Conservation (phyloP, 768 basidiomycete species). For the Lepiota brunneoincarnata region DNA sequence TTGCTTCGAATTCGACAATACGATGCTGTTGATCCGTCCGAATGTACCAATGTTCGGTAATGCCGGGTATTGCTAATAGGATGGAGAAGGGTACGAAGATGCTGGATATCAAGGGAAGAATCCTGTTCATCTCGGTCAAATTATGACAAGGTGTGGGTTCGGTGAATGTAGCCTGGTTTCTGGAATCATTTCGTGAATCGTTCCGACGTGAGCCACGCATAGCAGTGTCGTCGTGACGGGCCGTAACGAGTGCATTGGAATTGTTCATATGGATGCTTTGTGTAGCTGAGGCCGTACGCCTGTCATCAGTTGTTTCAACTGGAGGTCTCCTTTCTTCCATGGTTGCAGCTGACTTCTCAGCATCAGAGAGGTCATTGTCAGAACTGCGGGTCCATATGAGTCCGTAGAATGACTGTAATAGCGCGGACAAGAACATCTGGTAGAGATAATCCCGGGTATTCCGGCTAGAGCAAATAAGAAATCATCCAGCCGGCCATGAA, state of each 20-base stretch:
- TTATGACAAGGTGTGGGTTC: conserved; percentile 26
- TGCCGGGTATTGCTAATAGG: conserved; percentile 77
- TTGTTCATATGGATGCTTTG: not conserved
- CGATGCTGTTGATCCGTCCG: conserved; percentile 44
- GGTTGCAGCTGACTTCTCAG: too few species aligned
- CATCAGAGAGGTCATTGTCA: too few species aligned
- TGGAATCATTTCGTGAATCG: not conserved
- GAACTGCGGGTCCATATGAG: too few species aligned
- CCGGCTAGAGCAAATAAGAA: too few species aligned
- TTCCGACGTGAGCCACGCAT: not conserved
- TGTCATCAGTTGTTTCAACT: too few species aligned
- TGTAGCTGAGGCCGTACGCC: too few species aligned
- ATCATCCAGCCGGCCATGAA: too few species aligned
- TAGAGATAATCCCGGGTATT: too few species aligned
- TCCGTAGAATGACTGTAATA: too few species aligned
- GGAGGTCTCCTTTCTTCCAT: too few species aligned
- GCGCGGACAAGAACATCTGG: too few species aligned
- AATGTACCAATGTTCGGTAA: conserved; percentile 76
- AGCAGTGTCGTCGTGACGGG: not conserved
- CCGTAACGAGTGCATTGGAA: not conserved
- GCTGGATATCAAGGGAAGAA: conserved; percentile 63
- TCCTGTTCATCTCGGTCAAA: conserved; percentile 44
- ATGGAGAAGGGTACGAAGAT: conserved; percentile 74
- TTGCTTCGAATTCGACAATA: conserved; percentile 44
- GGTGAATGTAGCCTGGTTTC: not conserved